Percentiles rank a stretch among this genome's conserved stretches.
These are phyloP conservation scores for Fusarium keratoplasticum DNA, from an alignment of 2,329 filamentous ascomycete genomes.

Conservation along the genomic window DNA sequence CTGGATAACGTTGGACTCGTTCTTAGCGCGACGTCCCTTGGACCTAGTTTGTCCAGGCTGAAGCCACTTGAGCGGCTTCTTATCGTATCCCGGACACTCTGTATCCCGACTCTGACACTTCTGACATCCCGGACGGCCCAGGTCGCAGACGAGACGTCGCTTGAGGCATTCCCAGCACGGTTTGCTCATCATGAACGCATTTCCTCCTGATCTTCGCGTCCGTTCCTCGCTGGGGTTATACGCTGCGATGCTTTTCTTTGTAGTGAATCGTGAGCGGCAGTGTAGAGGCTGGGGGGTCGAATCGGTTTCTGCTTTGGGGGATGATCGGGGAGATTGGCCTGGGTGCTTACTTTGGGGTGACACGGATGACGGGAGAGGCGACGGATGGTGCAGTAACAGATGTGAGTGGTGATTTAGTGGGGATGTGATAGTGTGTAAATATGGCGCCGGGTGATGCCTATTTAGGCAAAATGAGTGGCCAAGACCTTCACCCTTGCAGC, in stretches of 20 bases:
- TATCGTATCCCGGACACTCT: constrained; percentile 33
- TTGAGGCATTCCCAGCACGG: constrained; percentile 38
- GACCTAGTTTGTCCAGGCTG: constrained; percentile 35
- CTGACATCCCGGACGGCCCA: constrained; percentile 20
- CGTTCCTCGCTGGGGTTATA: background rate
- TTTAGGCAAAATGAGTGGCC: constrained; percentile 5
- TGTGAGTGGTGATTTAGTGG: background rate
- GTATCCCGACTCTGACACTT: constrained; percentile 25
- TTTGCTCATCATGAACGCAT: constrained; percentile 4
- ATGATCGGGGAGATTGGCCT: background rate
- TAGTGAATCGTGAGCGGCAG: background rate
- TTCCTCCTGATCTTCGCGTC: background rate
- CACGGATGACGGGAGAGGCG: background rate
- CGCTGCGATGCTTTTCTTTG: background rate
- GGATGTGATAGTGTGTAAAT: background rate
- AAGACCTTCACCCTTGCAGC: background rate
- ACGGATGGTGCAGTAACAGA: background rate
- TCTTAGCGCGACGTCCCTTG: constrained; percentile 23
- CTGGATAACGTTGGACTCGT: constrained; percentile 9
- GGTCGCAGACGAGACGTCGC: constrained; percentile 34
- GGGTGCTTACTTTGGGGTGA: constrained; percentile 2
- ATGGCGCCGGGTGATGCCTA: background rate
- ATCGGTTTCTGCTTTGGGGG: background rate
- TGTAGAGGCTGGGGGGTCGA: background rate
- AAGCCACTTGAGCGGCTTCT: constrained; percentile 38